Evolutionary conservation across 352 stramenopile species (phyloP).

Genomic region (Phytophthora citrophthora): DNA sequence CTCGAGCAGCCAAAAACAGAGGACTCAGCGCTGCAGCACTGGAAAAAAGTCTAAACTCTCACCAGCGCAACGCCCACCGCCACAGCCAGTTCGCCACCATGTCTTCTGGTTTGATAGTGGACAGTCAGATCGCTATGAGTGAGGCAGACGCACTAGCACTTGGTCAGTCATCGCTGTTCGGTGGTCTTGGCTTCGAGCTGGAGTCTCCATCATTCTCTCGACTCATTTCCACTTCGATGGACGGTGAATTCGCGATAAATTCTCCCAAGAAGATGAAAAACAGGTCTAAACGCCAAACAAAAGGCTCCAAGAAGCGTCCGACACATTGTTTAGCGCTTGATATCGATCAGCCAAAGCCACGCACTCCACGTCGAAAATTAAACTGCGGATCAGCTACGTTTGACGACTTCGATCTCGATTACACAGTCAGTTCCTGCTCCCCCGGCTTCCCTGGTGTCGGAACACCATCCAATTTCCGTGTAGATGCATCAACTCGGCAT

Average conservation of each 20-base stretch:
- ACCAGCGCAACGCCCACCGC: constrained; percentile 36
- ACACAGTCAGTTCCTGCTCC: constrained; percentile 14
- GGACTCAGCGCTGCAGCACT: constrained; percentile 28
- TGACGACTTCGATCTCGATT: constrained; percentile 59
- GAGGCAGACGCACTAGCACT: constrained; percentile 24
- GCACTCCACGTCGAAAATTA: constrained; percentile 69
- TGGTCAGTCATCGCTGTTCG: constrained; percentile 51
- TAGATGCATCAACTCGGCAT: constrained; percentile 38
- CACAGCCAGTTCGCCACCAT: constrained; percentile 41
- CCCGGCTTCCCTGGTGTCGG: constrained; percentile 61
- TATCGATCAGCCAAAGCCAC: constrained; percentile 63
- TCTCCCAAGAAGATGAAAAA: constrained; percentile 51
- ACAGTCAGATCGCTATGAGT: constrained; percentile 40
- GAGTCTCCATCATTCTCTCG: constrained; percentile 70
- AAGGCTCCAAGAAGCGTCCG: constrained; percentile 61
- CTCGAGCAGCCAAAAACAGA: constrained; percentile 21
- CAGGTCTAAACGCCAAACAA: constrained; percentile 32
- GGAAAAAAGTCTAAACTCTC: constrained; percentile 45
- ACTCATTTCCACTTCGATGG: constrained; percentile 43
- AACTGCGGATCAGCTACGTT: constrained; percentile 64
- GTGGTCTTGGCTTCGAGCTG: constrained; percentile 73
- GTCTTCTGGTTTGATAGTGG: constrained; percentile 32
- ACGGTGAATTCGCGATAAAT: constrained; percentile 23
- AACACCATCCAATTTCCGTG: constrained; percentile 71
- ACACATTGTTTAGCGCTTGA: constrained; percentile 64